Conservation (phyloP, 257 asterid genomes). For the Scutellaria minor region DNA sequence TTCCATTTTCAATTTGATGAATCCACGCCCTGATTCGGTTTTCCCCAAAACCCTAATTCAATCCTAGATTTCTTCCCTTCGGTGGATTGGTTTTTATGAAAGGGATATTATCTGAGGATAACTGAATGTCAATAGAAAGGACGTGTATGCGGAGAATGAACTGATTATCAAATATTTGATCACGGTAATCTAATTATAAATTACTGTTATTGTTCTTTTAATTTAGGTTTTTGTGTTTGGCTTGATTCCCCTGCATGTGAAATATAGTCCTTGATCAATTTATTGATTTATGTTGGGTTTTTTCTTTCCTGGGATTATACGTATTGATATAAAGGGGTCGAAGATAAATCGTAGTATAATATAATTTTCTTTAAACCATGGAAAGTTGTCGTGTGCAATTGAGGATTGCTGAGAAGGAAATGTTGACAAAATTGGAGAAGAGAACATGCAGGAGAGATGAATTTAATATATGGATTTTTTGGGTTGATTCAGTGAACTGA, state of each 20-base stretch:
- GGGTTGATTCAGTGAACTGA: slow-evolving; percentile 2
- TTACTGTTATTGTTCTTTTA: not conserved
- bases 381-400: not conserved
- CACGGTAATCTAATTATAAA: slow-evolving; percentile 24
- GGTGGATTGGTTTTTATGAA: slow-evolving; percentile 10
- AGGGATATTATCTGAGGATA: slow-evolving; percentile 7
- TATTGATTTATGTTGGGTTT: slow-evolving; percentile 9
- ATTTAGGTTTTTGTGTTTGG: slow-evolving; percentile 6
- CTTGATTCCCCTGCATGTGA: slow-evolving; percentile 14
- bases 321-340: slow-evolving; percentile 7
- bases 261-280: not conserved
- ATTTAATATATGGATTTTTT: slow-evolving; percentile 1
- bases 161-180: not conserved
- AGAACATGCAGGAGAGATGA: slow-evolving; percentile 1
- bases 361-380: not conserved
- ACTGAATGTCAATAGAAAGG: slow-evolving; percentile 14
- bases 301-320: slow-evolving; percentile 6
- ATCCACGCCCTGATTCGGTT: slow-evolving; percentile 26
- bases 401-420: slow-evolving; percentile 19
- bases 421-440: not conserved
- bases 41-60: slow-evolving; percentile 48
- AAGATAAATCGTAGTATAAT: not conserved
- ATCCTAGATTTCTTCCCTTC: not conserved
- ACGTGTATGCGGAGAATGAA: not conserved
- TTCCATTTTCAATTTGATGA: slow-evolving; percentile 33